phyloP scores from a whole-genome alignment of 2,329 filamentous ascomycete genomes.

The Samsoniella hepiali region DNA sequence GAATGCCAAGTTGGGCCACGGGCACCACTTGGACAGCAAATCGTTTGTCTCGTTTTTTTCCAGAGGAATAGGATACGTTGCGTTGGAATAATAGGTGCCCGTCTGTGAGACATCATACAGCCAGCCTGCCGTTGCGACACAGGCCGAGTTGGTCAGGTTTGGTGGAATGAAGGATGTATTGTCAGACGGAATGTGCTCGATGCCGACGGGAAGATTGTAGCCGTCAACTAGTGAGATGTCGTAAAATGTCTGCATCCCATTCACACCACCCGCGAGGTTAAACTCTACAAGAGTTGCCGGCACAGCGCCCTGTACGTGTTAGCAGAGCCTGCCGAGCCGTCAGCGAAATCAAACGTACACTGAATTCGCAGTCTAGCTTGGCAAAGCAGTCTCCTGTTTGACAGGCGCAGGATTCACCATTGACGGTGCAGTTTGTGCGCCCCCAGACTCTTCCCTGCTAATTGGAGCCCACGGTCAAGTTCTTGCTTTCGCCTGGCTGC shows the following conservation, averaged over 20 bases:
- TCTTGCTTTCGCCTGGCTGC: constrained; percentile 51
- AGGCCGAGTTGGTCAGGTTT: constrained; percentile 73
- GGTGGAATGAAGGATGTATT: constrained; percentile 67
- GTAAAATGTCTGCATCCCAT: constrained; percentile 67
- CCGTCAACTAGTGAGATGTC: constrained; percentile 83
- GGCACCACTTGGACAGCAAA: constrained; percentile 68
- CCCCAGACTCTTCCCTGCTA: constrained; percentile 85
- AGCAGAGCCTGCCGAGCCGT: background rate
- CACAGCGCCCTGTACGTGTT: constrained; percentile 56
- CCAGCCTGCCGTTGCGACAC: constrained; percentile 66
- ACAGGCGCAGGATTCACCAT: constrained; percentile 64
- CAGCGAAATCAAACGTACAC: constrained; percentile 47
- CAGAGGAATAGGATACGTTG: constrained; percentile 64
- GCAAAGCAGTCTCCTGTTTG: constrained; percentile 74
- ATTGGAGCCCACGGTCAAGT: constrained; percentile 64
- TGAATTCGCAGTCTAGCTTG: constrained; percentile 63
- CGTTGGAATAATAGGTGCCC: constrained; percentile 60
- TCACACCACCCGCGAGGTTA: constrained; percentile 64
- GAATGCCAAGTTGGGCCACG: constrained; percentile 70
- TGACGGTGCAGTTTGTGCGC: constrained; percentile 78
- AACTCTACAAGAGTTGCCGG: constrained; percentile 80
- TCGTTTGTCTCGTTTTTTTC: constrained; percentile 56
- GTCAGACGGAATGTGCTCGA: constrained; percentile 57
- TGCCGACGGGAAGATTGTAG: constrained; percentile 73
- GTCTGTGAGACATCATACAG: constrained; percentile 53